Evolutionary conservation across 306 rosid species (phyloP).

Genomic region (Malus fusca): DNA sequence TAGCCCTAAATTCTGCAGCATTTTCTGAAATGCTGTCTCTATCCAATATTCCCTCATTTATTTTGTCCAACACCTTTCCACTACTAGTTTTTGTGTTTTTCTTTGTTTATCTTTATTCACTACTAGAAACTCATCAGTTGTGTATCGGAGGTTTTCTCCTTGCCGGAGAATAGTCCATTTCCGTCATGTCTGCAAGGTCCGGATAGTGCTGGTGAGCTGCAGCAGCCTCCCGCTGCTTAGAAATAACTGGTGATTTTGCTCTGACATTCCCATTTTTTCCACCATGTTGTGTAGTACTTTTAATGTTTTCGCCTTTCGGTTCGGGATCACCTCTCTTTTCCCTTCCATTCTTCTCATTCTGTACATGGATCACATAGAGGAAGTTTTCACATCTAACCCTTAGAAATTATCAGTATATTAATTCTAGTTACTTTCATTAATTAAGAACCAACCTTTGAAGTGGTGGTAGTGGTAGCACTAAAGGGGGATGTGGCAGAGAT

Average conservation of each 20-base stretch:
- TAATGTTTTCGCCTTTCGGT: slow-evolving; percentile 17
- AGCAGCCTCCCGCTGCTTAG: slow-evolving; percentile 6
- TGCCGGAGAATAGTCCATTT: slow-evolving; percentile 91
- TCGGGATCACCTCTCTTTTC: slow-evolving; percentile 3
- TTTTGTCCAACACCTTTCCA: not conserved
- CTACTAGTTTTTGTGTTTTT: not conserved
- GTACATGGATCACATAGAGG: slow-evolving; percentile 12
- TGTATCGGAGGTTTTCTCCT: slow-evolving; percentile 80
- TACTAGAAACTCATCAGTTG: slow-evolving; percentile 37
- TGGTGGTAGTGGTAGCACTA: slow-evolving; percentile 20
- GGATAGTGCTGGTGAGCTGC: slow-evolving; percentile 24
- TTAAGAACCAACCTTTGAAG: slow-evolving; percentile 48
- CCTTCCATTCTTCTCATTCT: slow-evolving; percentile 39
- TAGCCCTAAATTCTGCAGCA: slow-evolving; percentile 65
- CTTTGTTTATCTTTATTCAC: not conserved
- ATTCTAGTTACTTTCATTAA: not conserved
- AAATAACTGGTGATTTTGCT: slow-evolving; percentile 23
- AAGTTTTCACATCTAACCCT: not conserved
- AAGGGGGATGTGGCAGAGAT: slow-evolving; percentile 34
- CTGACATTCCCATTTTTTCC: slow-evolving; percentile 11
- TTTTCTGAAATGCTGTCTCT: slow-evolving; percentile 54
- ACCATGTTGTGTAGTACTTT: slow-evolving; percentile 11
- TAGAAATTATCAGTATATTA: not conserved
- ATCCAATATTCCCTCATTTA: slow-evolving; percentile 14
- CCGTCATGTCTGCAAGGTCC: slow-evolving; percentile 50